Evolutionary conservation across 2,329 filamentous ascomycete species (phyloP), one percentile per base, ranked within the genome.

Genomic region (Clathrospora elynae): DNA sequence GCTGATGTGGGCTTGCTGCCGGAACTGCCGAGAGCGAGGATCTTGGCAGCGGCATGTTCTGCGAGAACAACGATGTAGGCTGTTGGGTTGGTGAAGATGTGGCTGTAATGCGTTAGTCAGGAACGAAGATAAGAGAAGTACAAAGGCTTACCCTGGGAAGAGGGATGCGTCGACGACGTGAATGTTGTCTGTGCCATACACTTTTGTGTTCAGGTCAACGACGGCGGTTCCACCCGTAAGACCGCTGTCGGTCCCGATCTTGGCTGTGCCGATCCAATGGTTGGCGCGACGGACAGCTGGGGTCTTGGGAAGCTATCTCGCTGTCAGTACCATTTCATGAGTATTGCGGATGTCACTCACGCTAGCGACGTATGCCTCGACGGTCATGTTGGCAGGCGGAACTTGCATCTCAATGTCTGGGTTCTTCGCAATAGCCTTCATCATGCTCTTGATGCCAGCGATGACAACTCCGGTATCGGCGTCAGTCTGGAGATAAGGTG

Each of bases 391-490:
- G 1, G 76, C 55, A 1, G 60, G 42, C 0, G 84, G 84, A 34
- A 78, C 75, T 29, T 80, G 70, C 63, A 80, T 80, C n/a, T 74
- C 78, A 13, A 88, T 76, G 34, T 74, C 72, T 10, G 77, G 66
- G 31, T 85, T 75, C 20, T 73, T 76, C 20, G 73, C 70, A 12
- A 87, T 72, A 3, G 81, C 75, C 2, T 73, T 66, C 35, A 80
- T 73, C 43, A 87, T 67, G 49, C 80, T 81, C 67, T 86, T 78
- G 59, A 88, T 79, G 17, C 82, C 81, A 33, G 76, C 72, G 35
- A 83, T 79, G n/a, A 86, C 81, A n/a, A 82, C 81, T 33, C 78
- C 76, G 14, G 79, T 75, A 65, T 88, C 85, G 41, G 76, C 75
- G 12, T 76, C 64, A 44, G 82, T 66, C 29, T 75, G 74, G 2